Conservation (phyloP, 257 asterid species). For the Fraxinus pennsylvanica region DNA sequence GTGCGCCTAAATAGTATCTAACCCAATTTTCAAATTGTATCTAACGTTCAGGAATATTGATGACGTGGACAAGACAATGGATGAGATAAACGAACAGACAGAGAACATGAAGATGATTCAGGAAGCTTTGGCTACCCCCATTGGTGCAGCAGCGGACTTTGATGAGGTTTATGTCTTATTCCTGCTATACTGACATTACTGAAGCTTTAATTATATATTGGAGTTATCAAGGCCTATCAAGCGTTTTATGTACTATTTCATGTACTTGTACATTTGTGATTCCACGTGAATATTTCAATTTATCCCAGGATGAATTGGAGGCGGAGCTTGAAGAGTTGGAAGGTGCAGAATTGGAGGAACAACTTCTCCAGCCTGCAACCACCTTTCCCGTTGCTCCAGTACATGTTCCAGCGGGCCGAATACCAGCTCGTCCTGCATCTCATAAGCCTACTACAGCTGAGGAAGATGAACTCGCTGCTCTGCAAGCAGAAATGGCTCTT, state of each 20-base stretch:
- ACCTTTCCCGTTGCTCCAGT: constrained; percentile 54
- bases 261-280: not conserved
- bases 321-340: constrained; percentile 82
- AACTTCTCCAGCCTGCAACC: constrained; percentile 72
- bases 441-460: constrained; percentile 55
- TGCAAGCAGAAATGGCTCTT: constrained; percentile 90
- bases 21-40: not conserved
- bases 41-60: constrained; percentile 60
- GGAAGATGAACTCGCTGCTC: constrained; percentile 79
- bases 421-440: constrained; percentile 56
- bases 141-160: constrained; percentile 67
- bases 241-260: not conserved
- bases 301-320: constrained; percentile 73
- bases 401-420: constrained; percentile 38
- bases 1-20: no score
- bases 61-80: constrained; percentile 93
- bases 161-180: constrained; percentile 51
- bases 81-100: constrained; percentile 82
- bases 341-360: constrained; percentile 73
- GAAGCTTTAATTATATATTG: not conserved
- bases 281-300: constrained; percentile 1
- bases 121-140: constrained; percentile 73
- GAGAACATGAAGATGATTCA: constrained; percentile 88
- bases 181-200: not conserved
- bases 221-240: not conserved